Conservation (phyloP, 176 grass and related monocot genomes). For the Panicum miliaceum region DNA sequence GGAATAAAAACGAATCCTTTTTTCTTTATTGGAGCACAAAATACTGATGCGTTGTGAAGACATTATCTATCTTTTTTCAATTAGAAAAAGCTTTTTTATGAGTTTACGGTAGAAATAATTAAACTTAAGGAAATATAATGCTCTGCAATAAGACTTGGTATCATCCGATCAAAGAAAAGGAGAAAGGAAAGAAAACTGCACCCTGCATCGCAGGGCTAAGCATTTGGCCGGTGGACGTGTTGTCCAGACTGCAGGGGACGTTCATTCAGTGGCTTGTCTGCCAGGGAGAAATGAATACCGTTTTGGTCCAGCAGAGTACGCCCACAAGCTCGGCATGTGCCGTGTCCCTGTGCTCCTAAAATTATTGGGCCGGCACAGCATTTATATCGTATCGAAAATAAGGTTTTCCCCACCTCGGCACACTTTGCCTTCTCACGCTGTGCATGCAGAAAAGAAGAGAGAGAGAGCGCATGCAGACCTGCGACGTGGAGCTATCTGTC, state of each 20-base stretch:
- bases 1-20: too few relatives aligned
- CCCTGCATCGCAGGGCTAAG: background rate
- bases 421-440: background rate
- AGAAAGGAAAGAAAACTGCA: background rate
- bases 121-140: background rate
- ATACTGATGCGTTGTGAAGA: too few relatives aligned
- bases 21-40: too few relatives aligned
- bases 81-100: background rate
- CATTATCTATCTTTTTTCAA: too few relatives aligned
- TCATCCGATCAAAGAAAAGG: background rate
- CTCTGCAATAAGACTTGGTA: background rate
- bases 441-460: background rate
- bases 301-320: slow-evolving; percentile 18
- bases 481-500: background rate
- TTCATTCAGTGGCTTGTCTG: slow-evolving; percentile 1
- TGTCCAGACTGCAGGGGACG: background rate
- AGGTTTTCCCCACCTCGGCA: background rate
- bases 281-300: slow-evolving; percentile 15
- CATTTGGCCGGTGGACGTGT: background rate
- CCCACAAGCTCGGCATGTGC: slow-evolving; percentile 16
- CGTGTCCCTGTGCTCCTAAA: background rate
- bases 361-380: slow-evolving; percentile 32
- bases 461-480: background rate
- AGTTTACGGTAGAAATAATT: background rate
- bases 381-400: background rate